Evolutionary conservation across 164 flowering plant species (phyloP).

Genomic region (Echeveria elegans): DNA sequence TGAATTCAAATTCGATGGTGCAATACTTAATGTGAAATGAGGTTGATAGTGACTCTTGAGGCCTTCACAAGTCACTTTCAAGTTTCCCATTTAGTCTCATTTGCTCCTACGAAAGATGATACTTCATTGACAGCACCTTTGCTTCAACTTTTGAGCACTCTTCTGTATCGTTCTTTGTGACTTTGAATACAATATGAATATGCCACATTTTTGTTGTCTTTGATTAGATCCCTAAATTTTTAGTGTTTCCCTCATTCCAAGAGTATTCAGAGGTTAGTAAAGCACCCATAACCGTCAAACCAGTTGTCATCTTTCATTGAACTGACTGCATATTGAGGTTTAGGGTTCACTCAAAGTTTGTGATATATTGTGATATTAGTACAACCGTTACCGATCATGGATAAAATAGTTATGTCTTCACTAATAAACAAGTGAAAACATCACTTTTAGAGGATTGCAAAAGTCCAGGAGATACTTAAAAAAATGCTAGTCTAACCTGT

Average conservation of each 20-base stretch:
- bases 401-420: no score
- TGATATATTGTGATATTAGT: no score
- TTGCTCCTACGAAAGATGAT: constrained; percentile 1
- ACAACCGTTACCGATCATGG: no score
- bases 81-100: constrained; percentile 5
- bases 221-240: not conserved
- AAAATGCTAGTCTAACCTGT: not conserved
- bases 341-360: no score
- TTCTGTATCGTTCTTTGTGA: not conserved
- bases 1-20: constrained; percentile 8
- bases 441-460: no score
- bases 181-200: not conserved
- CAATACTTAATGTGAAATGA: not conserved
- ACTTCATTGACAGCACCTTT: constrained; percentile 5
- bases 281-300: not conserved
- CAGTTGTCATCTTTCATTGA: not conserved
- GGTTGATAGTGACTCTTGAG: constrained; percentile 4
- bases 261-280: not conserved
- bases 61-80: constrained; percentile 2
- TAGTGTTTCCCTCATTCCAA: constrained; percentile 2
- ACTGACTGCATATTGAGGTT: not conserved
- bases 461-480: no score
- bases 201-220: not conserved
- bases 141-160: not conserved
- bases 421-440: no score